A percentile compares a stretch with the other conserved stretches of the same genome.
Conservation (phyloP, 495 filamentous ascomycete species). For the Podospora anserina region DNA sequence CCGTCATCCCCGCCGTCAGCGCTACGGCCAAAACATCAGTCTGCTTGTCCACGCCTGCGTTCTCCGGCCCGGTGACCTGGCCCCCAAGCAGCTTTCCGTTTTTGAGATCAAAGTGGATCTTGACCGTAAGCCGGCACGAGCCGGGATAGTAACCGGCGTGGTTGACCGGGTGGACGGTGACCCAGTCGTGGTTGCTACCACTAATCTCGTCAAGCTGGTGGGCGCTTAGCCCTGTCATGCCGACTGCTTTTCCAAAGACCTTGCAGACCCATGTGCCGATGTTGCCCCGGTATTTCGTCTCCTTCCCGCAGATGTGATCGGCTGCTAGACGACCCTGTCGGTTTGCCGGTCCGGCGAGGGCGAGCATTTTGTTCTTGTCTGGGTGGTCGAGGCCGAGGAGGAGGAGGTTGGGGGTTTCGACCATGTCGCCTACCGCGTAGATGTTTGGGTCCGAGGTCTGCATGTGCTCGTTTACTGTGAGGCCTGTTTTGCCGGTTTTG, state of each 20-base stretch:
- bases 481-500: conserved; percentile 23
- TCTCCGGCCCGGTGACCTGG: conserved; percentile 24
- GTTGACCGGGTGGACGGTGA: conserved; percentile 35
- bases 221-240: conserved; percentile 24
- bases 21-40: conserved; percentile 34
- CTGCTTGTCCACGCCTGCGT: conserved; percentile 30
- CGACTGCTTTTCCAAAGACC: conserved; percentile 29
- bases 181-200: conserved; percentile 15
- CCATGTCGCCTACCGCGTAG: conserved; percentile 39
- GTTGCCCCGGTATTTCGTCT: conserved; percentile 27
- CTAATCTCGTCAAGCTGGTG: conserved; percentile 13
- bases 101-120: conserved; percentile 24
- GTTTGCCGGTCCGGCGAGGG: conserved; percentile 37
- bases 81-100: conserved; percentile 30
- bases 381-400: neutral
- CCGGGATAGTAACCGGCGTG: conserved; percentile 38
- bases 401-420: conserved; percentile 29
- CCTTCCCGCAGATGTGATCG: conserved; percentile 30
- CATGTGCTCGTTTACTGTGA: conserved; percentile 29
- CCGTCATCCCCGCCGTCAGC: conserved; percentile 30
- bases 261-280: conserved; percentile 31
- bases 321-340: conserved; percentile 34
- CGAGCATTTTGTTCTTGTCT: conserved; percentile 10
- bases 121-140: conserved; percentile 26
- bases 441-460: conserved; percentile 34